Evolutionary conservation across 2,329 filamentous ascomycete species (phyloP), one percentile per base, ranked within the genome.

Genomic region (Colletotrichum sublineola): DNA sequence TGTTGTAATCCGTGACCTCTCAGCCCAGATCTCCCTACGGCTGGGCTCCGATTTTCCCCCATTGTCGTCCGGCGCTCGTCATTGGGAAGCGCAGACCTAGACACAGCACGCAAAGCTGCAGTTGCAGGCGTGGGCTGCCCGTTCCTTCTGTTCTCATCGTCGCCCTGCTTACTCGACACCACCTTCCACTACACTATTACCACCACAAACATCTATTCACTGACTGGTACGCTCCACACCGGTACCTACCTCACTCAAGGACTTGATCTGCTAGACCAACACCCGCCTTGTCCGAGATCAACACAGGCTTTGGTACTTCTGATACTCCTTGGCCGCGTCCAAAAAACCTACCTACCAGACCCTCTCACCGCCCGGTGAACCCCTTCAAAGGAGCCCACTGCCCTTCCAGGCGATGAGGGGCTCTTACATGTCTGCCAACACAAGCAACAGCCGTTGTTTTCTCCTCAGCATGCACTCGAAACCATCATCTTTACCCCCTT

Each of bases 1-100:
- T 68, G 72, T 74, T 74, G 72, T 74, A 74, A 74, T 74, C 72
- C 72, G 68, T 63, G 72, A 74, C 61, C 72, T 72, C 64, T 74
- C 72, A 72, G 72, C 56, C 46, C 68, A 74, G 68, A 72, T 74
- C 55, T 53, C 61, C 69, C 55, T 64, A 68, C 68, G 50, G 62
- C 56, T 53, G 42, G 64, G 68, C 53, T 72, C 68, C 64, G 68
- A 72, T 68, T 74, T 68, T 61, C 55, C 60, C 68, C 68, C 68
- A 72, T 64, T 56, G 63, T 64, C 63, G 68, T 73, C 61, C 66
- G 70, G 62, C 66, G 58, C 64, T 73, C 72, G 72, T 72, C 72
- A 73, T 68, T 74, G 61, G 64, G 61, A 62, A 55, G 50, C 63
- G 46, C 40, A 62, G 61, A 53, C 63, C 63, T 48, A 53, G 61